phyloP scores from a whole-genome alignment of 208 protist genomes.

The Blechomonas ayalai region DNA sequence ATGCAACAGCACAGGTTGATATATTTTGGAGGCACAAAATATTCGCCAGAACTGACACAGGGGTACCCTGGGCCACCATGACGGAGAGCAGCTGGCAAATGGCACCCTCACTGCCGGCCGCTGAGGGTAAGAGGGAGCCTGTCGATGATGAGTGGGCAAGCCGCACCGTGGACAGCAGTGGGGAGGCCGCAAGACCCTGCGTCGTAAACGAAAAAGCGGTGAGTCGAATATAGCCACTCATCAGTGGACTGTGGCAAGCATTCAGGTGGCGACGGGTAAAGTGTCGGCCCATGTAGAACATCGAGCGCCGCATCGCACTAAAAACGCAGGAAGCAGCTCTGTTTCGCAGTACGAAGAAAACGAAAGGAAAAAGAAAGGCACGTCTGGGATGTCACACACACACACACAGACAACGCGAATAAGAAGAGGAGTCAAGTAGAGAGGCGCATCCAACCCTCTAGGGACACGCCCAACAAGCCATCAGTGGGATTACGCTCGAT shows the following conservation, averaged over 20 bases:
- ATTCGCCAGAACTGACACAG: conserved; percentile 20
- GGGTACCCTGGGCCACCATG: conserved; percentile 35
- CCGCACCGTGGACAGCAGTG: conserved; percentile 20
- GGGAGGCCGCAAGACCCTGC: conserved; percentile 29
- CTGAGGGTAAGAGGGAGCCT: conserved; percentile 5
- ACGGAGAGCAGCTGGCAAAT: conserved; percentile 41
- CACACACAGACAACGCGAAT: neutral
- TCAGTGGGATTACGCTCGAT: too few species aligned
- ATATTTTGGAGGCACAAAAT: conserved; percentile 77
- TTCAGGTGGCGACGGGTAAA: conserved; percentile 83
- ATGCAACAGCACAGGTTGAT: conserved; percentile 80
- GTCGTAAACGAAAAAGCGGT: conserved; percentile 36
- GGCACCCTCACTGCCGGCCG: conserved; percentile 22
- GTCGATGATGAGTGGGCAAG: conserved; percentile 13
- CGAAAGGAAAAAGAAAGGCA: conserved; percentile 4
- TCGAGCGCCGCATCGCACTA: conserved; percentile 51
- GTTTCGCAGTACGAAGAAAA: conserved; percentile 4
- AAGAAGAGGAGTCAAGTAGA: too few species aligned
- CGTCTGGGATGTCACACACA: neutral
- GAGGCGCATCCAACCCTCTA: too few species aligned
- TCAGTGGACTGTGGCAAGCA: conserved; percentile 59
- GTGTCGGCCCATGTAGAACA: conserved; percentile 80
- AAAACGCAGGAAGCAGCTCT: conserved; percentile 4
- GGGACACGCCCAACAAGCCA: too few species aligned
- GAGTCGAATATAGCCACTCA: conserved; percentile 72